Evolutionary conservation across 2,329 filamentous ascomycete species (phyloP).

Genomic region (Ophiocordyceps sinensis): DNA sequence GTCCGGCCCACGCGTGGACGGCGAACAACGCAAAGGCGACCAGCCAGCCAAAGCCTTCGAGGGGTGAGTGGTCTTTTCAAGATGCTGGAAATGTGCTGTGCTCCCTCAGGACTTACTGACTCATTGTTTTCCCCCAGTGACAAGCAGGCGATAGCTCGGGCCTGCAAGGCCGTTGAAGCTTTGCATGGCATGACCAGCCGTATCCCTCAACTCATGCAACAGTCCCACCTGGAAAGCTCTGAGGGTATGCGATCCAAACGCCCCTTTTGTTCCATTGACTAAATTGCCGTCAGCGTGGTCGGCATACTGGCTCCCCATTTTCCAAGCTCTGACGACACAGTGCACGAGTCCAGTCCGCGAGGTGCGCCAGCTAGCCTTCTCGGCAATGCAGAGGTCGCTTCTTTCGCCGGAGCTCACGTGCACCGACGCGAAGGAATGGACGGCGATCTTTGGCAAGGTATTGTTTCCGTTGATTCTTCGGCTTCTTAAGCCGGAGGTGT

Average conservation of each 20-base stretch:
- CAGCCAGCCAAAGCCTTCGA: constrained; percentile 11
- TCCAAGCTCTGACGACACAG: constrained; percentile 75
- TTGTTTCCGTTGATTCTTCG: constrained; percentile 81
- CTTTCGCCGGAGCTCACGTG: constrained; percentile 73
- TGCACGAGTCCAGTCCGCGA: constrained; percentile 92
- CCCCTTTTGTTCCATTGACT: not conserved
- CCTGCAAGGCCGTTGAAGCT: constrained; percentile 65
- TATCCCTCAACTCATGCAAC: constrained; percentile 75
- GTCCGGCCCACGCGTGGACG: constrained; percentile 55
- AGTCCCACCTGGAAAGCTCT: constrained; percentile 78
- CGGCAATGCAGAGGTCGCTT: constrained; percentile 70
- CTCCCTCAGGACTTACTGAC: not conserved
- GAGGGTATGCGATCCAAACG: constrained; percentile 44
- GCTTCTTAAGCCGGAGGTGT: constrained; percentile 86
- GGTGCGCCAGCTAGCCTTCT: constrained; percentile 77
- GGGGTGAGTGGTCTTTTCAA: constrained; percentile 9
- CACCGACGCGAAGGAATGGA: constrained; percentile 83
- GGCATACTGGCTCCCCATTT: constrained; percentile 93
- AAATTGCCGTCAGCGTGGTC: constrained; percentile 57
- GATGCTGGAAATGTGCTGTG: not conserved
- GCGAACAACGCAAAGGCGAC: constrained; percentile 20
- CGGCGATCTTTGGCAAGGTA: constrained; percentile 84
- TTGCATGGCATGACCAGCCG: constrained; percentile 71
- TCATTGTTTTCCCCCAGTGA: constrained; percentile 9
- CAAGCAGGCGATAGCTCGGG: constrained; percentile 52